Conservation (phyloP, 75 land plant genomes). For the Picea glauca region DNA sequence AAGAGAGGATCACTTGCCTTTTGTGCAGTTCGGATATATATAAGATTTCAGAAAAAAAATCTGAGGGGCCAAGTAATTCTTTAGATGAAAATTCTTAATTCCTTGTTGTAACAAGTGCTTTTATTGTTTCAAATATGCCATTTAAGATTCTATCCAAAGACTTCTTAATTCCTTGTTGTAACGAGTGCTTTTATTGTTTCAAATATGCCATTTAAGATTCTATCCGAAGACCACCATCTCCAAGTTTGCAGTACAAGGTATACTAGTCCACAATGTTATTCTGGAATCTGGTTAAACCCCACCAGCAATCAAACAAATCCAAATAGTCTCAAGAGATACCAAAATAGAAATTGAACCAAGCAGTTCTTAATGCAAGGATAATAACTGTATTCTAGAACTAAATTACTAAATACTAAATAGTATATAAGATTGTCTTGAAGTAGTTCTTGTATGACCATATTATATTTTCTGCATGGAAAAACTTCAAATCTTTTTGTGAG, state of each 20-base stretch:
- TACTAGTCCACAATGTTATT: not conserved
- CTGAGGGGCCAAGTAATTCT: not conserved
- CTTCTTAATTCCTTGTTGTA: too few species aligned
- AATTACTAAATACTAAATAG: too few species aligned
- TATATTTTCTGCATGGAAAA: too few species aligned
- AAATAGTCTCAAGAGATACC: too few species aligned
- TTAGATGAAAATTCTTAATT: too few species aligned
- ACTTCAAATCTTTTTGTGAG: too few species aligned
- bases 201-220: not conserved
- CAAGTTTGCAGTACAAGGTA: not conserved
- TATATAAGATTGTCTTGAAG: too few species aligned
- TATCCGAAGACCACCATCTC: not conserved
- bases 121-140: not conserved
- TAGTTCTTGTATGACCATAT: too few species aligned
- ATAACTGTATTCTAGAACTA: too few species aligned
- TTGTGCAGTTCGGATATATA: not conserved
- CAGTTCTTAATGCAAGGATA: too few species aligned
- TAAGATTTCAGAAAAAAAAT: not conserved
- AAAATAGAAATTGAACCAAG: too few species aligned
- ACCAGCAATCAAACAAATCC: not conserved
- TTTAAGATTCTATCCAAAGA: not conserved
- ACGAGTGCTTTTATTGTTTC: not conserved
- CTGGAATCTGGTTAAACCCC: not conserved
- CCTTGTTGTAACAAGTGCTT: not conserved
- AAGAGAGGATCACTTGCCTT: not conserved